Base-by-base conservation (phyloP, 768 basidiomycete genomes). In the Mycena indigotica region DNA sequence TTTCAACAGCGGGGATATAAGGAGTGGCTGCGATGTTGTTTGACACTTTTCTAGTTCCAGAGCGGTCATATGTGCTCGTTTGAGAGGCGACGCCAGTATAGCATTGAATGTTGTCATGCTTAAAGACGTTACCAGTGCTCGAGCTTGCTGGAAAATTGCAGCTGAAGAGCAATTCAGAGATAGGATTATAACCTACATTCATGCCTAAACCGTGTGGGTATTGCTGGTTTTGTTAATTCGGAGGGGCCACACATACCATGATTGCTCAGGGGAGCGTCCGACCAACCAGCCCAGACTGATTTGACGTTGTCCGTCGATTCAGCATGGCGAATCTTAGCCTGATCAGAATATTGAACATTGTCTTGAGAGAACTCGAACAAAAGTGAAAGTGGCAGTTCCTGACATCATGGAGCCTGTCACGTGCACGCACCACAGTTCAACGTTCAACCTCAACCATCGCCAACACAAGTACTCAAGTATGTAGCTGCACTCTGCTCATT, bases 251-350 rank as follows among this genome's bases (percentile, higher is more conserved):
- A 52, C 56, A 56, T 48, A 87, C 91, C 91, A 65, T 91, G 87
- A 62, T 87, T 88, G 19, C 87, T 85, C 16, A 93, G 75, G 1
- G 85, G 80, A 12, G 90, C 82, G 70, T 93, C 88, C 58, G 76
- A 80, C 80, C 86, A 88, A 4, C 91, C 91, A 39, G 89, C 88
- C 89, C 89, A 91, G 4, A 88, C 69, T 25, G 70, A 62, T 28
- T 64, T 89, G 66, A 86, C 60, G 63, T 93, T 93, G 62, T 92
- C 90, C 29, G 80, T 83, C 6, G 89, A 89, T 65, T 93, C 88
- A 26, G 84, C 90, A 67, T 93, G 90, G 52, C 90, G 77, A 62
- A 91, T 77, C 88, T 91, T 17, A 28, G 24, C n/a, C n/a, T 26
- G 49, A 16, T 40, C 24, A 26, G 23, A 39, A 57, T 30, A 48